Evolutionary conservation across 1,284 basidiomycete species (phyloP).

Genomic region (Heterobasidion occidentale): DNA sequence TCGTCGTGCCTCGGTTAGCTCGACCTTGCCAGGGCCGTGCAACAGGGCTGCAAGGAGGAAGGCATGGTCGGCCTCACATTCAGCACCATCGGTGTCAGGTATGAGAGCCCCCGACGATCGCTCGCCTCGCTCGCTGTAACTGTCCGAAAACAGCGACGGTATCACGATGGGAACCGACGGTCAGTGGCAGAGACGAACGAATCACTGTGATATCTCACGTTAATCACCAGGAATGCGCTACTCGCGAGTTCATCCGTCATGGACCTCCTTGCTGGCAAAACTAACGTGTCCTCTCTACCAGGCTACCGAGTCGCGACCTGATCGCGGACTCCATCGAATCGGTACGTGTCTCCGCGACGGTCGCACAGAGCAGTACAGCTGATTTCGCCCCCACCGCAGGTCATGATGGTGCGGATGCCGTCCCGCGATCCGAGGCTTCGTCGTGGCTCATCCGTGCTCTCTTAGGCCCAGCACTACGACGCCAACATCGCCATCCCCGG

Average conservation of each 20-base stretch:
- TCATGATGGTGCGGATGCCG: conserved; percentile 44
- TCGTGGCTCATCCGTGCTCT: not conserved
- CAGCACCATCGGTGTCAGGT: conserved; percentile 79
- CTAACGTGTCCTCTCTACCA: conserved; percentile 20
- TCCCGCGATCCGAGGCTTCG: not conserved
- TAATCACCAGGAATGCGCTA: conserved; percentile 62
- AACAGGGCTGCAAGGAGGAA: conserved; percentile 70
- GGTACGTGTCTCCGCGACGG: conserved; percentile 30
- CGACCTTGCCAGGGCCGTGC: conserved; percentile 67
- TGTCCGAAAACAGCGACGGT: conserved; percentile 44
- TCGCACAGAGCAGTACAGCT: not conserved
- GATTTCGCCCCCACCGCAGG: conserved; percentile 28
- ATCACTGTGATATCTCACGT: not conserved
- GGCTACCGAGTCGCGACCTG: conserved; percentile 81
- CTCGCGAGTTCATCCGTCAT: conserved; percentile 40
- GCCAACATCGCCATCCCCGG: conserved; percentile 80
- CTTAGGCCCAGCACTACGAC: conserved; percentile 78
- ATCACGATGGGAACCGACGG: conserved; percentile 83
- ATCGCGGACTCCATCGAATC: conserved; percentile 91
- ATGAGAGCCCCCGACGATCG: conserved; percentile 4
- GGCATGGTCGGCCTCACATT: conserved; percentile 72
- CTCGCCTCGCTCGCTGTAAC: not conserved
- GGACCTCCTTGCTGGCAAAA: not conserved
- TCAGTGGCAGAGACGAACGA: conserved; percentile 20
- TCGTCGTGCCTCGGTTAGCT: conserved; percentile 35